Evolutionary conservation across 2,329 filamentous ascomycete genomes (phyloP), one percentile per base, ranked within the genome.

Genomic region (Magnaporthiopsis poae): DNA sequence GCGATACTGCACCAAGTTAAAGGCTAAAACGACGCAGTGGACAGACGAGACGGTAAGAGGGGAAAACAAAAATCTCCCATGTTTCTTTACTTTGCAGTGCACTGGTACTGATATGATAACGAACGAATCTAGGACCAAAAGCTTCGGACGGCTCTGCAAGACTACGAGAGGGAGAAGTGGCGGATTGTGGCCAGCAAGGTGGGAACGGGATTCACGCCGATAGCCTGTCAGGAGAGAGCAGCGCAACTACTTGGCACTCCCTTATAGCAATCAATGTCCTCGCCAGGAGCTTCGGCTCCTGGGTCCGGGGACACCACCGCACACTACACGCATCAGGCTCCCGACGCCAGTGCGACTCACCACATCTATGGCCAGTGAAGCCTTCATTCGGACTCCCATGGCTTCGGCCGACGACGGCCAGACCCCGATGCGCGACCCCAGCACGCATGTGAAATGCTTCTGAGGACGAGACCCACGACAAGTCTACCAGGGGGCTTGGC

Each of bases 91-190:
- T 15, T 15, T 8, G 5, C 31, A 15, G 33, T 36, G 15, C 21
- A 60, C 31, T 18, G 31, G 35, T 56, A 63, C 66, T 67, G 60
- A 65, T 61, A 35, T 12, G 21, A 63, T 12, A 5, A 31, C 66
- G 15, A 62, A 39, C n/a, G 2, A 36, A 35, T 66, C 56, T 74
- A 94, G 91, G 87, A 93, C 71, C 84, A 89, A 76, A 91, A 91
- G 76, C 86, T 95, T 72, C 88, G 86, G 69, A 87, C 84, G 66
- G 90, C 90, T 5, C 85, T 94, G 71, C 87, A 90, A 74, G 91
- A 94, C 76, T 94, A 94, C 80, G 91, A 95, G 74, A 90, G 90
- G 79, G 92, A 96, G 77, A 92, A 92, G 75, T 97, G 93, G 93
- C 89, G 92, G 71, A 91, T 96, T 74, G 88, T 96, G 69, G 90